Evolutionary conservation across 331 rosid species (phyloP), one percentile per base, ranked within the genome.

Genomic region (Spiraea crenata): DNA sequence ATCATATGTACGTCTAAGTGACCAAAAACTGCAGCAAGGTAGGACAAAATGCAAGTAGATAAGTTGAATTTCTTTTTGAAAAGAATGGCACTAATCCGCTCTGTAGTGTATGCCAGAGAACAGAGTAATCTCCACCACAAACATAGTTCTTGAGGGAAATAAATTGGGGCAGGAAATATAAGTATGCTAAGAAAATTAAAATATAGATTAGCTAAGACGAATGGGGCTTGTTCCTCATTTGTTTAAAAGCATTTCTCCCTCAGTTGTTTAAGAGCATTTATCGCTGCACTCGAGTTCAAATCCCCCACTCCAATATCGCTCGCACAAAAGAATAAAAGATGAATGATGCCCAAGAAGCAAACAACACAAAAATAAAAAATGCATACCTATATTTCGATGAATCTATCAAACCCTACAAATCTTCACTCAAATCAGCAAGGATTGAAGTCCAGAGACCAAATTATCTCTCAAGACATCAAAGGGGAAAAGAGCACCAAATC

Each of bases 381-480:
- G 31, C 31, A 25, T 25, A 25, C 16, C 65, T 25, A 56, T 6
- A n/a, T 37, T 62, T 56, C 16, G 42, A 31, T 57, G 57, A 44
- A 31, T n/a, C n/a, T n/a, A n/a, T 35, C 35, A 49, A 9, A 7
- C 44, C 56, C 40, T 20, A 11, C 8, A 74, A 55, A 55, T 55
- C 39, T 19, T 48, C 5, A 52, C 2, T 0, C 17, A 54, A 31
- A 25, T 39, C 41, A 45, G 42, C 45, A 15, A 39, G 49, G 34
- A 72, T 34, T 59, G 47, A 35, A 60, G 48, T 40, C 13, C 11
- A 60, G 14, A 68, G 12, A n/a, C 13, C 17, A 56, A 71, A 58
- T 20, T n/a, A 45, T 10, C n/a, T 59, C 52, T 20, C 19, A 34
- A 57, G 5, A 47, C 46, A 44, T 65, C 55, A 2, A 38, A 37